Base-by-base conservation (phyloP, 768 basidiomycete genomes). In the Boletus edulis region DNA sequence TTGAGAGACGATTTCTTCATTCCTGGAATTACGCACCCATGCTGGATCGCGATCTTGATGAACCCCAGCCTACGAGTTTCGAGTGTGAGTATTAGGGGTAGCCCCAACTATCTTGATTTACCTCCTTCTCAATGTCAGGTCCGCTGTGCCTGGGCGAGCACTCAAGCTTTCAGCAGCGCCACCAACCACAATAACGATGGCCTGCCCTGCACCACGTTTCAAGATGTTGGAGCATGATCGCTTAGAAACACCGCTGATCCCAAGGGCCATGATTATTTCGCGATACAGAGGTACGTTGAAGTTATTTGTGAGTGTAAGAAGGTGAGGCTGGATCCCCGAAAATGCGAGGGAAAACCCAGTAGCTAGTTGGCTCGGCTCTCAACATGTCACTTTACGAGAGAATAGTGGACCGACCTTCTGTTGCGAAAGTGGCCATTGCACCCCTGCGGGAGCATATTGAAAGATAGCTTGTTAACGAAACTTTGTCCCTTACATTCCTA, bases 121-220 rank as follows among this genome's bases (percentile, higher is more conserved):
- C 88, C 90, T 79, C 68, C 81, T 84, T 62, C 85, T 76, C 57
- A 94, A 70, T 9, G 92, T 91, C 67, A 93, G 71, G 72, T 93
- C 95, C 24, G 94, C 95, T 34, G 97, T 99, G n/a, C 97, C 97
- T 2, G 97, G 97, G 60, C 86, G 90, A 9, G 97, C 97, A 62
- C 86, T 88, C 64, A 99, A 72, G 70, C 89, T 92, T 76, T 98
- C 97, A 15, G 95, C 88, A 0, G 97, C 96, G 22, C 97, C 97
- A 1, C 97, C 97, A 1, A 99, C 87, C 4, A 99, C 95, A 55
- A 99, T 98, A 4, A 89, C 90, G 63, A 98, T 94, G 0, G 93
- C 85, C 17, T 78, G 76, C 18, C 83, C 79, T 18, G 81, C 76
- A 4, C 87, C 89, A 3, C 65, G 67, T 27, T 55, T 69, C 18